phyloP scores from a whole-genome alignment of 805 yeast species.

The Cyberlindnera veronae region DNA sequence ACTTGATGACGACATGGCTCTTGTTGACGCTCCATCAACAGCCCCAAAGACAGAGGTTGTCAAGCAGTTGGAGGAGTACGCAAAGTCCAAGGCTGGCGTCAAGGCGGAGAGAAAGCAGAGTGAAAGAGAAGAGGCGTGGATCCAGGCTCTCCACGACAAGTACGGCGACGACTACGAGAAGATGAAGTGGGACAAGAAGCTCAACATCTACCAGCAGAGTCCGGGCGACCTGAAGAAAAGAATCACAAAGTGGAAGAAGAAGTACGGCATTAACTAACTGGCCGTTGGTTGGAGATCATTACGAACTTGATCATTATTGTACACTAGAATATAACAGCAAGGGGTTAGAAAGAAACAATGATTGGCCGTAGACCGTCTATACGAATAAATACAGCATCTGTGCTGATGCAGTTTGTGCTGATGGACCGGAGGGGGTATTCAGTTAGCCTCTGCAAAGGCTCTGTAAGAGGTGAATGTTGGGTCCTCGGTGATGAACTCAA shows the following conservation, averaged over 20 bases:
- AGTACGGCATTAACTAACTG: slow-evolving; percentile 32
- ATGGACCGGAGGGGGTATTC: not conserved
- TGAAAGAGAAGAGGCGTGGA: slow-evolving; percentile 75
- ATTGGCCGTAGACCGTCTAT: not conserved
- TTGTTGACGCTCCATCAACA: slow-evolving; percentile 30
- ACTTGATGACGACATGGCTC: slow-evolving; percentile 31
- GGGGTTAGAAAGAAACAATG: not conserved
- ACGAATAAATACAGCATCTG: slow-evolving; percentile 5
- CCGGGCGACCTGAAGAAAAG: slow-evolving; percentile 80
- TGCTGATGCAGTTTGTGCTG: too few relatives aligned
- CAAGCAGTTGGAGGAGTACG: slow-evolving; percentile 61
- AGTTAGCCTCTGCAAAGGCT: slow-evolving; percentile 75
- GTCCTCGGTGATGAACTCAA: slow-evolving; percentile 54
- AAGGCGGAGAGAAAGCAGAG: slow-evolving; percentile 55
- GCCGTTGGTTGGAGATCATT: not conserved
- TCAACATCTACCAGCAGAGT: slow-evolving; percentile 78
- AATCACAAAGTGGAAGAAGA: slow-evolving; percentile 64
- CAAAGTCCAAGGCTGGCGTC: slow-evolving; percentile 35
- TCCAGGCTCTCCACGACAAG: slow-evolving; percentile 57
- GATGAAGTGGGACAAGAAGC: slow-evolving; percentile 89
- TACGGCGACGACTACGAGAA: slow-evolving; percentile 85
- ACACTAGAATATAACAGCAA: not conserved
- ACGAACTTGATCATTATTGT: too few relatives aligned
- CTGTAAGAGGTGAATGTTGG: slow-evolving; percentile 74
- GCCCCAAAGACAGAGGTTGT: slow-evolving; percentile 54